phyloP scores from a whole-genome alignment of 2,329 filamentous ascomycete genomes.

The Sporothrix pallida region DNA sequence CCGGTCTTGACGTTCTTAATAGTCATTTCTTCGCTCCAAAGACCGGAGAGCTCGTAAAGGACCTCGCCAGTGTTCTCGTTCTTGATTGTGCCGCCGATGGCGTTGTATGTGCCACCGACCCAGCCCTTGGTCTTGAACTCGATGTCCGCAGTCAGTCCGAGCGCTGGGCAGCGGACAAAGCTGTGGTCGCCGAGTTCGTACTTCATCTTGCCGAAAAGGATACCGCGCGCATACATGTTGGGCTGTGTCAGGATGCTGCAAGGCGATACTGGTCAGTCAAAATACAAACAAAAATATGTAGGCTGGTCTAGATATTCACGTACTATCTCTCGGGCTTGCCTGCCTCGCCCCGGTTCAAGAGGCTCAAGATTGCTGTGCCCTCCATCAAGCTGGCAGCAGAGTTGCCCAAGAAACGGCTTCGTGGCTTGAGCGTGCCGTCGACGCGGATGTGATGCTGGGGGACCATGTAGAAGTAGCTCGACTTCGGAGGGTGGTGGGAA shows the following conservation, averaged over 20 bases:
- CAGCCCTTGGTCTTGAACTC: conserved; percentile 99
- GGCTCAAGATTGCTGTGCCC: conserved; percentile 82
- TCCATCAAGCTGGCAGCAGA: conserved; percentile 99
- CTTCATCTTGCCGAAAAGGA: conserved; percentile 99
- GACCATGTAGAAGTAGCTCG: conserved; percentile 98
- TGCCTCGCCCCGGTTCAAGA: conserved; percentile 76
- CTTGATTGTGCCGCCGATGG: conserved; percentile 89
- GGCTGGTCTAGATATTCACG: conserved; percentile 44
- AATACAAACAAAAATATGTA: background rate
- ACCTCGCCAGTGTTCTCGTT: conserved; percentile 84
- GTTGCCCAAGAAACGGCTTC: conserved; percentile 94
- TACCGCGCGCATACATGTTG: conserved; percentile 98
- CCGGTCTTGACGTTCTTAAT: conserved; percentile 88
- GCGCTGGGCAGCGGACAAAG: conserved; percentile 87
- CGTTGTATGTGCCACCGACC: conserved; percentile 95
- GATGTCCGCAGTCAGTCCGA: conserved; percentile 84
- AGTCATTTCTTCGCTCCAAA: conserved; percentile 95
- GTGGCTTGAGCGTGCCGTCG: conserved; percentile 91
- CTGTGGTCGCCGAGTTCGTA: conserved; percentile 98
- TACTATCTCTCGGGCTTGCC: conserved; percentile 85
- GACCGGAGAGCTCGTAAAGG: conserved; percentile 87
- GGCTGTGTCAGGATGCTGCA: conserved; percentile 88
- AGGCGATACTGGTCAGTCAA: no score
- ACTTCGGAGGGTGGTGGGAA: conserved; percentile 97
- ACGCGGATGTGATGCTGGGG: conserved; percentile 93